Evolutionary conservation across 1,284 basidiomycete species (phyloP), one percentile per base, ranked within the genome.

Genomic region (Ceratobasidium sp.): DNA sequence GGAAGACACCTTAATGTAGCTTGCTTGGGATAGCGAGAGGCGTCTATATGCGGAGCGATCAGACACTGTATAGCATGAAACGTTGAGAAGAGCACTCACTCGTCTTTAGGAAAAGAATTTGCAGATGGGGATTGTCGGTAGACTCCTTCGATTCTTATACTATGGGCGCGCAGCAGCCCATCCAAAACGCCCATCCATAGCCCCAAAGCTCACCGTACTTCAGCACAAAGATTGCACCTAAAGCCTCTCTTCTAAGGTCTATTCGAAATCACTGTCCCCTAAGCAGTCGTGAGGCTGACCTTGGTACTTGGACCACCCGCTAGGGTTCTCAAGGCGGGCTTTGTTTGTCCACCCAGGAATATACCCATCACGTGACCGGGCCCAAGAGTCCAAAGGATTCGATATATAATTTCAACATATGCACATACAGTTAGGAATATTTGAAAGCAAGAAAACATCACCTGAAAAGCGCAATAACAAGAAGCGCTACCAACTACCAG

Each of bases 351-450:
- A 28, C 26, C 52, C 26, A 9, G 16, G 35, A 61, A 13, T 18
- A 13, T 18, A 44, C 23, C 13, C 23, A 28, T 44, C 58, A 44
- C 41, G 41, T 43, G 41, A 21, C 58, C 43, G 26, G 23, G 21
- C 4, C 47, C 23, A 58, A n/a, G 16, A 46, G 41, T n/a, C n/a
- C 50, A 23, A 57, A 46, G 46, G 28, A 52, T 41, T 35, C 41
- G 23, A 57, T 41, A 57, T 69, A 54, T 57, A 54, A 69, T 69
- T 66, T 69, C 66, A 54, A 69, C 35, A 57, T 57, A 47, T 69
- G 66, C 66, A 69, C 57, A 69, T 69, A 69, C 66, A 69, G 28
- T 57, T 69, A 69, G 43, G 62, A 69, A 69, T 69, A 69, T 69
- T 7, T 35, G 66, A 58, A 55, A 69, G 47, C 52, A 43, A 57